Evolutionary conservation across 495 filamentous ascomycete genomes (phyloP).

Genomic region (Venustampulla echinocandica): DNA sequence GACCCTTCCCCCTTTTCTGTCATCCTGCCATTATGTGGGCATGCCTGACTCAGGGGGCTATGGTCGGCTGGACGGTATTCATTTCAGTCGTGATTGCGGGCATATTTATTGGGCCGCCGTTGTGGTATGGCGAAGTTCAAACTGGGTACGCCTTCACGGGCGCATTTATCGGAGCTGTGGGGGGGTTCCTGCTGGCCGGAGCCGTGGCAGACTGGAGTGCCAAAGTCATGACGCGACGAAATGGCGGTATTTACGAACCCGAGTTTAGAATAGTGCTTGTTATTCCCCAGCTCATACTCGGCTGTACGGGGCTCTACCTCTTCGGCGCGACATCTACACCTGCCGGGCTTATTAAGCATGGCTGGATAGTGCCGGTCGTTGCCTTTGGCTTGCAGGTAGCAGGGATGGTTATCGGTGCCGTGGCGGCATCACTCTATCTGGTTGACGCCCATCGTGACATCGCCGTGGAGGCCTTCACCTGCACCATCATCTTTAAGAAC

Average conservation of each 20-base stretch:
- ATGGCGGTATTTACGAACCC: constrained; percentile 79
- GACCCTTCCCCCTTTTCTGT: constrained; percentile 54
- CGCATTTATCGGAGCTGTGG: constrained; percentile 72
- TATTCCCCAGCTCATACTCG: constrained; percentile 68
- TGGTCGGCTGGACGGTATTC: constrained; percentile 93
- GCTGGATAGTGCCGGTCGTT: constrained; percentile 63
- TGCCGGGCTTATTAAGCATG: constrained; percentile 50
- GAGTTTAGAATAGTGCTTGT: constrained; percentile 82
- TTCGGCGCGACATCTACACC: constrained; percentile 65
- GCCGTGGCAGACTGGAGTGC: constrained; percentile 65
- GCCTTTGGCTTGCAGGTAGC: constrained; percentile 72
- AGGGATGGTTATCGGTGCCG: constrained; percentile 87
- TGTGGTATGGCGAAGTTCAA: constrained; percentile 73
- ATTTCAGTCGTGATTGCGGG: constrained; percentile 81
- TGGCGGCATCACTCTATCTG: constrained; percentile 66
- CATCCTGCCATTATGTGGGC: constrained; percentile 88
- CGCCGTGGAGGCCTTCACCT: constrained; percentile 84
- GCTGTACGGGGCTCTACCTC: constrained; percentile 72
- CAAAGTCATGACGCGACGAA: constrained; percentile 58
- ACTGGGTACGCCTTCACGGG: constrained; percentile 85
- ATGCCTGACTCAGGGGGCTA: constrained; percentile 78
- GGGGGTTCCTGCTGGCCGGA: constrained; percentile 72
- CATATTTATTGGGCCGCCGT: constrained; percentile 70
- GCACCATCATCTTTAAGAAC: constrained; percentile 77
- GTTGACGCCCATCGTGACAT: constrained; percentile 88